Evolutionary conservation across 176 grass and related monocot species (phyloP).

Genomic region (Carex cristatella): DNA sequence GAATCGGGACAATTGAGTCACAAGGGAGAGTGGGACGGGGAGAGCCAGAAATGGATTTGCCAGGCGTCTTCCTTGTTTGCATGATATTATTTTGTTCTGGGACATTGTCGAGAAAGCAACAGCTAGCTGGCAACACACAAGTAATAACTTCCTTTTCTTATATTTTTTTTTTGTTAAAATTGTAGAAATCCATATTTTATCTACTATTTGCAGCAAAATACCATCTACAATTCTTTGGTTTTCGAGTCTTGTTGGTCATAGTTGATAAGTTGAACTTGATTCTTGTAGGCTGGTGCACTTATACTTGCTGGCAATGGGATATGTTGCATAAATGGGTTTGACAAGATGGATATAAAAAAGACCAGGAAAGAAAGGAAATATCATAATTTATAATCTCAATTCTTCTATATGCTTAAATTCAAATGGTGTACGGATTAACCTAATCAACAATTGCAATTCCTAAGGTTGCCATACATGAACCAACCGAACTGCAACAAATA

Average conservation of each 20-base stretch:
- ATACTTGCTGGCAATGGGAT: conserved; percentile 96
- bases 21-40: too few species aligned
- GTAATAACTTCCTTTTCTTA: too few species aligned
- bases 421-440: neutral
- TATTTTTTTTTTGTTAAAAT: too few species aligned
- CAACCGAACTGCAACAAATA: conserved; percentile 89
- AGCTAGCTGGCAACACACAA: too few species aligned
- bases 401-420: conserved; percentile 6
- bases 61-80: too few species aligned
- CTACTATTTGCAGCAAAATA: too few species aligned
- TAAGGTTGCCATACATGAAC: conserved; percentile 98
- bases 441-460: conserved; percentile 15
- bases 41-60: too few species aligned
- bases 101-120: too few species aligned
- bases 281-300: conserved; percentile 76
- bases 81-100: too few species aligned
- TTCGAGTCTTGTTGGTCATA: neutral
- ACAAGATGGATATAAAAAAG: conserved; percentile 96
- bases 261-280: conserved; percentile 4
- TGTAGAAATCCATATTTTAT: too few species aligned
- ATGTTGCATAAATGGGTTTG: conserved; percentile 99
- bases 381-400: conserved; percentile 17
- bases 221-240: neutral
- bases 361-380: conserved; percentile 42
- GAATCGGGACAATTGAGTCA: too few species aligned